phyloP scores from a whole-genome alignment of 2,329 filamentous ascomycete genomes.

The Chaetomiaceae sp. region DNA sequence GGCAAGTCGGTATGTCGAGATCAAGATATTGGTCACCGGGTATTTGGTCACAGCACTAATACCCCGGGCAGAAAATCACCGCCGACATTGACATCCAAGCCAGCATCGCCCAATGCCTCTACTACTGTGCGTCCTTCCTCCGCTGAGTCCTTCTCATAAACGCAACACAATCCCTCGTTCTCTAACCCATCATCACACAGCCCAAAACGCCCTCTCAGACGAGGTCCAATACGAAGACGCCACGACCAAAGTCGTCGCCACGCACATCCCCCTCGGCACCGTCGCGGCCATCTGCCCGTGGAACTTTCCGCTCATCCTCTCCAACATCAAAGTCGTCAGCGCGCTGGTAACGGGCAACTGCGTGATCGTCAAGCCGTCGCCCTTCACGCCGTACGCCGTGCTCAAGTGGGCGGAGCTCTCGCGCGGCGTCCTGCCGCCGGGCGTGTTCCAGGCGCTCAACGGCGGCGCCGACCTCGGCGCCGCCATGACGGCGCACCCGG shows the following conservation, averaged over 20 bases:
- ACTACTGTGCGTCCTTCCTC: constrained; percentile 24
- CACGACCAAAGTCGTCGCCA: constrained; percentile 35
- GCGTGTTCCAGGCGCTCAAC: constrained; percentile 50
- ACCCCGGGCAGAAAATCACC: constrained; percentile 24
- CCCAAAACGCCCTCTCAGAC: constrained; percentile 36
- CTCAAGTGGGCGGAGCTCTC: constrained; percentile 48
- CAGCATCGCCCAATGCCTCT: constrained; percentile 32
- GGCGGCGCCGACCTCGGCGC: constrained; percentile 50
- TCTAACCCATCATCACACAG: no score
- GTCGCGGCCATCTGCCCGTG: constrained; percentile 53
- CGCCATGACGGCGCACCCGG: constrained; percentile 46
- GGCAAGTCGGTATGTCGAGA: constrained; percentile 43
- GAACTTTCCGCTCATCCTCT: constrained; percentile 49
- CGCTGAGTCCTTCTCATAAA: no score
- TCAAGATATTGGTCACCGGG: no score
- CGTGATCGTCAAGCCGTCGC: constrained; percentile 54
- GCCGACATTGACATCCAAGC: constrained; percentile 35
- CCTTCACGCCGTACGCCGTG: constrained; percentile 47
- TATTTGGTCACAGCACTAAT: no score
- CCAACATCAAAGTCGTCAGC: constrained; percentile 44
- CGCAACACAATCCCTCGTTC: no score
- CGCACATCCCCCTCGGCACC: constrained; percentile 43
- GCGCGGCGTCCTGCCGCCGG: constrained; percentile 44
- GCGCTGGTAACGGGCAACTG: constrained; percentile 46
- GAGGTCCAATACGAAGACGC: constrained; percentile 43